phyloP scores from a whole-genome alignment of 805 yeast genomes.

The Lachancea kluyveri region DNA sequence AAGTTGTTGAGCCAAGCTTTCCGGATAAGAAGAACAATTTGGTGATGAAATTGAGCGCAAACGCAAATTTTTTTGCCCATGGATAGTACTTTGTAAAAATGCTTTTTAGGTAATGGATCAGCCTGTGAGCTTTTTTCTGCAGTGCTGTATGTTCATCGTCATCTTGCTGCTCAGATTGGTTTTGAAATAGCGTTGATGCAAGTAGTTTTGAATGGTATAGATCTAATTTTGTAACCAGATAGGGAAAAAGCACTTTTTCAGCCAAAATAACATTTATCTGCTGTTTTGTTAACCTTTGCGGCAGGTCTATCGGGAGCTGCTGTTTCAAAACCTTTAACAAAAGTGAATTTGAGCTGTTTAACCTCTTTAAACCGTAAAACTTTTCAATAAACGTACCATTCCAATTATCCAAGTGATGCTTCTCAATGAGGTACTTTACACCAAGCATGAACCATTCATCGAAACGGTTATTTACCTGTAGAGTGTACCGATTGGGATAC shows the following conservation, averaged over 20 bases:
- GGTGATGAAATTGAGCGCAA: constrained; percentile 47
- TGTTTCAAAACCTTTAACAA: constrained; percentile 8
- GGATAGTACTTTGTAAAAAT: constrained; percentile 62
- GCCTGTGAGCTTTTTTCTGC: too few species aligned
- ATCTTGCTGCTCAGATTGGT: too few species aligned
- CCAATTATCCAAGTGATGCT: constrained; percentile 62
- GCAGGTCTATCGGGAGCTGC: constrained; percentile 26
- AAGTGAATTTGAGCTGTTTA: constrained; percentile 24
- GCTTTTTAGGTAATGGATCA: constrained; percentile 20
- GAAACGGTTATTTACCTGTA: constrained; percentile 64
- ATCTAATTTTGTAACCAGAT: constrained; percentile 62
- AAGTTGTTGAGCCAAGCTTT: constrained; percentile 51
- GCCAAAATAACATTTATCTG: constrained; percentile 54
- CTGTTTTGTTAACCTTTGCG: constrained; percentile 35
- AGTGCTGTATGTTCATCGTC: too few species aligned
- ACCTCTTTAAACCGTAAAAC: constrained; percentile 81
- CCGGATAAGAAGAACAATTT: constrained; percentile 66
- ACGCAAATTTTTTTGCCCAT: constrained; percentile 38
- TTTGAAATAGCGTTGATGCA: constrained; percentile 42
- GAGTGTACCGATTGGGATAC: constrained; percentile 63
- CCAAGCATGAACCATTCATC: constrained; percentile 54
- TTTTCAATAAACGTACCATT: constrained; percentile 86
- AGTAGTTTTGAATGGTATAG: constrained; percentile 54
- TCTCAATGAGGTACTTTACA: constrained; percentile 61
- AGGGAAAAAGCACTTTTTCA: constrained; percentile 60